These are phyloP conservation scores for Rhodotorula toruloides DNA, from an alignment of 768 basidiomycete species.

Conservation along the genomic window DNA sequence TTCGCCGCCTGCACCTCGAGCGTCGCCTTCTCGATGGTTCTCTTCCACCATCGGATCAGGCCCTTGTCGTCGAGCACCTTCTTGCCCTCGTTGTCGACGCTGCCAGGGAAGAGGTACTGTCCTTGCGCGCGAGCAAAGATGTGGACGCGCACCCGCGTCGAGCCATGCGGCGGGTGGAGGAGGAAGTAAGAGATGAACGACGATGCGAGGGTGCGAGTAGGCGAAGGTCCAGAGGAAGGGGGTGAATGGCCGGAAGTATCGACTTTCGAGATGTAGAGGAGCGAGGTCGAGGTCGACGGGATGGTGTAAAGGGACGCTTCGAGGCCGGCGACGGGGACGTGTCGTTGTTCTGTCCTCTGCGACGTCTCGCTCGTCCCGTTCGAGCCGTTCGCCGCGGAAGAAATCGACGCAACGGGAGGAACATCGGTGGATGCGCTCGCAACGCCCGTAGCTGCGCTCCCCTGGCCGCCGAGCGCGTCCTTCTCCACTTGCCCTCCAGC, in stretches of 20 bases:
- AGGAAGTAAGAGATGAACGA: conserved; percentile 54
- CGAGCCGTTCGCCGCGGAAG: not conserved
- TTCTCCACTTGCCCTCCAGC: no score
- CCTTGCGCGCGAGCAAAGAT: conserved; percentile 82
- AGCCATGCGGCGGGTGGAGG: conserved; percentile 23
- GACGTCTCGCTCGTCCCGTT: not conserved
- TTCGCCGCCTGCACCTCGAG: conserved; percentile 41
- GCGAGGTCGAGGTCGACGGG: conserved; percentile 61
- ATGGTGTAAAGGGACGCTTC: conserved; percentile 71
- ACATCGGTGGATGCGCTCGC: no score
- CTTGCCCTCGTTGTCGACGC: conserved; percentile 64
- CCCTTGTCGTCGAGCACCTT: conserved; percentile 67
- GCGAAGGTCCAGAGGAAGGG: conserved; percentile 39
- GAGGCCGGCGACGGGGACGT: conserved; percentile 69
- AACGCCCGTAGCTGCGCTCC: no score
- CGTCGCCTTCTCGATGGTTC: conserved; percentile 60
- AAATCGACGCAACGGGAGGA: no score
- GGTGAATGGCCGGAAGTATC: conserved; percentile 74
- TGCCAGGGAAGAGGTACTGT: conserved; percentile 93
- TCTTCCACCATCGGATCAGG: conserved; percentile 91
- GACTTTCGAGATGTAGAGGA: conserved; percentile 88
- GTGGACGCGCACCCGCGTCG: conserved; percentile 65
- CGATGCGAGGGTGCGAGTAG: conserved; percentile 64
- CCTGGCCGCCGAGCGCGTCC: no score
- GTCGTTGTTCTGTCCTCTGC: conserved; percentile 37